Base-by-base conservation (phyloP, 2,329 filamentous ascomycete genomes). In the Calonectria fujianensis region DNA sequence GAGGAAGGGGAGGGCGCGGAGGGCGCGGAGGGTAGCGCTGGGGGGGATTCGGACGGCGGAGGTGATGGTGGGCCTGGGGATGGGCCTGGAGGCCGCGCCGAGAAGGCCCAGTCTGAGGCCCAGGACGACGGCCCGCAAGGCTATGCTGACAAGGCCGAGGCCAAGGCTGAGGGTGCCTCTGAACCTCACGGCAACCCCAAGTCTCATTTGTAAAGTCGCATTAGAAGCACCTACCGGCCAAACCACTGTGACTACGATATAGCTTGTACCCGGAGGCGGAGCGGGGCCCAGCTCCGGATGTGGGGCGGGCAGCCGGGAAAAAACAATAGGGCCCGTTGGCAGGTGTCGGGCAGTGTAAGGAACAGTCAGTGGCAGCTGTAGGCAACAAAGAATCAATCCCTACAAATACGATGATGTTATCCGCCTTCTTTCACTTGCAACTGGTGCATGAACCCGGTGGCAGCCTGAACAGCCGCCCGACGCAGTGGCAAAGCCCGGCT, bases 401-500 rank as follows among this genome's bases (percentile, higher is more conserved):
- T 24, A 24, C n/a, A 57, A 35, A n/a, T 8, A 32, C 29, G 29
- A 54, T 10, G 31, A 32, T 54, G 29, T 10, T 13, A 18, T 18
- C 24, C 16, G 18, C n/a, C 13, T 18, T 8, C 41, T 20, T n/a
- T 4, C 37, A 18, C 9, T n/a, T 59, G 31, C 20, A 37, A 20
- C 7, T 20, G 35, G 29, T 29, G 51, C 57, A 39, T 57, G 48
- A 57, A 54, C 35, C 59, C 6, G 20, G 18, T 57, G 37, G 59
- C 20, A 66, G 69, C 69, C 69, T 65, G 9, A 50, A 39, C 29
- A 37, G 59, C 39, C 50, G 69, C 59, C 69, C 69, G 27, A 71
- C 20, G 37, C 50, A 45, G 50, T 66, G 59, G 61, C 61, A 50
- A 71, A 41, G 69, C 31, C 45, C 45, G 61, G 69, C 69, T 66